Evolutionary conservation across 2,329 filamentous ascomycete species (phyloP), one percentile per base, ranked within the genome.

Genomic region (Fusarium continuum): DNA sequence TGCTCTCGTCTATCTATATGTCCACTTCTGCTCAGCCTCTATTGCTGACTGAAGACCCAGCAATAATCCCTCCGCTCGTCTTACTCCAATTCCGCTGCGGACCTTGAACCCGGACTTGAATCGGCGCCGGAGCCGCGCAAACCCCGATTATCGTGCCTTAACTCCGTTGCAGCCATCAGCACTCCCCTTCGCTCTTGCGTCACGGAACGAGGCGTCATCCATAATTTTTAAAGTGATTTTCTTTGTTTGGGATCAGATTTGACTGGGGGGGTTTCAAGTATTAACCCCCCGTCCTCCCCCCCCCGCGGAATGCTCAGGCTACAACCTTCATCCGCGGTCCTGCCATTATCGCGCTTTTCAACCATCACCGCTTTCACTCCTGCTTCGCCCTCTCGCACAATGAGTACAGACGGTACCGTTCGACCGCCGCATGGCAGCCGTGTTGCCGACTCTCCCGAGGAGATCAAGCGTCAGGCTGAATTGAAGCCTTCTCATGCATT

Each of bases 261-360:
- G 58, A 44, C 56, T 59, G 60, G 60, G 55, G 70, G 63, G 67
- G 58, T 57, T 64, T 68, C 58, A 59, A 62, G 67, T 60, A 69
- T 65, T 54, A 59, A 49, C 40, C 49, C 53, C 44, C 40, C 50
- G 61, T 41, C 65, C 72, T 51, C 47, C 61, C 55, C 44, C 64
- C 72, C 46, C 46, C 61, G 67, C 75, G 79, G 75, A 65, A 83
- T 83, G 81, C 77, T 82, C 72, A 82, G 77, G 68, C 73, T 73
- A 68, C 77, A 78, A 64, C 65, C 76, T 60, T 71, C 76, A 23
- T 75, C 76, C 47, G 73, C 74, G 68, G 65, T 80, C 58, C 64
- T 79, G 50, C 78, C 77, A 63, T 75, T 77, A 64, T 79, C 78
- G 67, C 79, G 78, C 56, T 69, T 81, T 61, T 70, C 48, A 9